Evolutionary conservation across 1,139 yeast species (phyloP).

Genomic region (Scheffersomyces cryptocercus): DNA sequence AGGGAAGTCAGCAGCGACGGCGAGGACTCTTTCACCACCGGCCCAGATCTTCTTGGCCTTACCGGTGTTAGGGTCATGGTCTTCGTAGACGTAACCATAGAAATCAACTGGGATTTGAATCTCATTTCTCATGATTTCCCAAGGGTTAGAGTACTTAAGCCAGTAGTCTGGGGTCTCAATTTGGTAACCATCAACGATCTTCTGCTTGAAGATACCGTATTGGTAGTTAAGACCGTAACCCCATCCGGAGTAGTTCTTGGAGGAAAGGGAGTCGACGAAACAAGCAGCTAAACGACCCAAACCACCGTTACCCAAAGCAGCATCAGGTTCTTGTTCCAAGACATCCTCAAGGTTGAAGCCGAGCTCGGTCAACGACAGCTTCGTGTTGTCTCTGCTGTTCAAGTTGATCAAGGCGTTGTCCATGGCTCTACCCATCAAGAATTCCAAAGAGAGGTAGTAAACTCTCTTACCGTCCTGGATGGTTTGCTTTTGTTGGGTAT

Average conservation of each 20-base stretch:
- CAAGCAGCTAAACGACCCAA: slow-evolving; percentile 94
- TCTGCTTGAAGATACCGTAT: slow-evolving; percentile 91
- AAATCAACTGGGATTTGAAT: slow-evolving; percentile 92
- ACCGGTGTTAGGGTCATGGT: slow-evolving; percentile 52
- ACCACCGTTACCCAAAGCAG: slow-evolving; percentile 95
- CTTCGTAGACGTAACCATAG: slow-evolving; percentile 77
- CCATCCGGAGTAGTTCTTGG: slow-evolving; percentile 92
- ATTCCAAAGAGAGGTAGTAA: slow-evolving; percentile 85
- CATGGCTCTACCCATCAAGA: slow-evolving; percentile 92
- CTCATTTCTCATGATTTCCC: slow-evolving; percentile 89
- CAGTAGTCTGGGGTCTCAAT: slow-evolving; percentile 95
- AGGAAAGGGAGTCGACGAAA: slow-evolving; percentile 84
- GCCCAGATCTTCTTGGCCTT: slow-evolving; percentile 66
- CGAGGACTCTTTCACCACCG: slow-evolving; percentile 87
- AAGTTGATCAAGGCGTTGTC: slow-evolving; percentile 91
- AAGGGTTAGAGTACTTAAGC: slow-evolving; percentile 84
- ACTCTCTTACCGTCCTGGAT: slow-evolving; percentile 82
- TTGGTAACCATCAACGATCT: slow-evolving; percentile 88
- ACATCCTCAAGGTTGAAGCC: slow-evolving; percentile 91
- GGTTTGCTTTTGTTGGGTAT: slow-evolving; percentile 89
- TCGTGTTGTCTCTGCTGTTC: slow-evolving; percentile 51
- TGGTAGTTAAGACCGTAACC: slow-evolving; percentile 94
- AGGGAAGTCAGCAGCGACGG: slow-evolving; percentile 92
- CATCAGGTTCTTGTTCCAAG: slow-evolving; percentile 85
- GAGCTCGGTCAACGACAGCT: slow-evolving; percentile 62